phyloP scores from a whole-genome alignment of 2,329 filamentous ascomycete species.

The Mariannaea elegans region DNA sequence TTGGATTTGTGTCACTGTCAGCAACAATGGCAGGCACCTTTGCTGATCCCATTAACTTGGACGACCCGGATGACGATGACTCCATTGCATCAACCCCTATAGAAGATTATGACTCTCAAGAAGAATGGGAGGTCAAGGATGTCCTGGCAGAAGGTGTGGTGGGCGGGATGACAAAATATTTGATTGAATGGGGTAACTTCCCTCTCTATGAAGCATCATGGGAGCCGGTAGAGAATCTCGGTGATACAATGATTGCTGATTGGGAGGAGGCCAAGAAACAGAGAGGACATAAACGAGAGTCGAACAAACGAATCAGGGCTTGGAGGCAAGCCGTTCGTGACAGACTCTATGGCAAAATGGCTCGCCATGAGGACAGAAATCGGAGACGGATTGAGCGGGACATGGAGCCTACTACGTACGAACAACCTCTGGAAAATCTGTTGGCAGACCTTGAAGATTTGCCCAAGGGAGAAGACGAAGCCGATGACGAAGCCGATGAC shows the following conservation, averaged over 20 bases:
- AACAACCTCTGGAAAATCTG: constrained; percentile 33
- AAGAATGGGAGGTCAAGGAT: constrained; percentile 60
- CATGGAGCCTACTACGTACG: constrained; percentile 37
- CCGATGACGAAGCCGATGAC: constrained; percentile 22
- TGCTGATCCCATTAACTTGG: constrained; percentile 1
- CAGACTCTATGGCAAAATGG: constrained; percentile 40
- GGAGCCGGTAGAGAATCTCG: constrained; percentile 59
- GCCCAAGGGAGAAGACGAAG: constrained; percentile 24
- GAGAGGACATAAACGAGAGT: constrained; percentile 43
- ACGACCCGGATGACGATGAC: constrained; percentile 37
- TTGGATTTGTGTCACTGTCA: neutral
- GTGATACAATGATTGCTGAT: constrained; percentile 46
- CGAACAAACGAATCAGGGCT: constrained; percentile 49
- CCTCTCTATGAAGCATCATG: constrained; percentile 52
- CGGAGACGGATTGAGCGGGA: constrained; percentile 52
- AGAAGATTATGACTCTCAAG: constrained; percentile 47
- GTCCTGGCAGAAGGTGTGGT: constrained; percentile 58
- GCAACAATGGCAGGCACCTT: neutral
- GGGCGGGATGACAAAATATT: constrained; percentile 40
- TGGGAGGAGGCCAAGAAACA: constrained; percentile 56
- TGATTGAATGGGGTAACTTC: constrained; percentile 51
- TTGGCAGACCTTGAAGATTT: constrained; percentile 25
- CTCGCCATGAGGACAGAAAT: constrained; percentile 55
- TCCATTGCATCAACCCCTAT: constrained; percentile 47
- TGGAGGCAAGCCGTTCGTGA: constrained; percentile 48